Evolutionary conservation across 2,329 filamentous ascomycete species (phyloP), one percentile per base, ranked within the genome.

Genomic region (Aureobasidium sp.): DNA sequence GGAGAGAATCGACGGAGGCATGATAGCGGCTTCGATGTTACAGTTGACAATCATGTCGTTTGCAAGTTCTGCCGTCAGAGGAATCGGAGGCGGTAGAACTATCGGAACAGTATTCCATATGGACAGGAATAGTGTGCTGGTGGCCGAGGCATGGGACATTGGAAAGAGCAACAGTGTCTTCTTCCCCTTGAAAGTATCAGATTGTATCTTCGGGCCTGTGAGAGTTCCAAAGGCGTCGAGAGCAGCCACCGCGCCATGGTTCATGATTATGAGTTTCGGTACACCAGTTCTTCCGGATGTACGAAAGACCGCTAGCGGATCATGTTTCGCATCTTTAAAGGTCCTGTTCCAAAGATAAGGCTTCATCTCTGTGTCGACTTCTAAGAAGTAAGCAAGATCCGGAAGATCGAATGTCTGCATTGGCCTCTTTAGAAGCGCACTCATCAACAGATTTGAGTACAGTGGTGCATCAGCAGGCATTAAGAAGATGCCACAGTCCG

Each of bases 271-370:
- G 0, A 78, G 77, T 53, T 83, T 83, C 2, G 80, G 80, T 0
- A 79, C 61, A 3, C 81, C 81, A 6, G 81, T 83, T 2, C 79
- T 77, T 4, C 81, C 81, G 4, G 79, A 82, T 0, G 81, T 82
- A 59, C 83, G 81, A 1, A 82, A 62, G n/a, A 78, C 72, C 25
- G 77, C 73, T 8, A 82, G 77, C 0, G 77, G 75, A 1, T 81
- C 79, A 42, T 75, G 66, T n/a, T 53, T 40, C 8, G 15, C 36
- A 10, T 53, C 47, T 25, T 54, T 27, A 20, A 54, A 54, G 3
- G 25, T 63, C 13, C 47, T 54, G 11, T 25, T 8, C 60, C 60
- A 63, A 3, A 18, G 11, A 36, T 54, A 63, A 36, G 15, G 25
- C 5, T 38, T 25, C 25, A 33, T 20, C 1, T 6, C 16, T 1